Percentiles rank a stretch among this genome's conserved stretches.
phyloP scores from a whole-genome alignment of 73 alveolate genomes.

The Stentor coeruleus region DNA sequence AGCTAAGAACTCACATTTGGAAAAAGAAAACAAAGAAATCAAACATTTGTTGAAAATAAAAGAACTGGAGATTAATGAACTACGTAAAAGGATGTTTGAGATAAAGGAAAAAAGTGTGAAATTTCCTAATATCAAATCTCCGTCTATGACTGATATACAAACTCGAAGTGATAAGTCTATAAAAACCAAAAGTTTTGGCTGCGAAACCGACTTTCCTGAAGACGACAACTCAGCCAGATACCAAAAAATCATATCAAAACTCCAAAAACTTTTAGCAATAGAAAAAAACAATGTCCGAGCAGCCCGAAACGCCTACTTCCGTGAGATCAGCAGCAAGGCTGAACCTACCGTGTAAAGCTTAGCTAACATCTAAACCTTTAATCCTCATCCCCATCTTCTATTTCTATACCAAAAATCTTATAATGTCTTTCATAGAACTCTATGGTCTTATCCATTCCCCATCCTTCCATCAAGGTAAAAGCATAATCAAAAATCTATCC shows the following conservation, averaged over 20 bases:
- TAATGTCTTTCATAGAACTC: neutral
- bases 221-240: neutral
- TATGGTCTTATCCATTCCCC: neutral
- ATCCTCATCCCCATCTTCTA: too few relatives aligned
- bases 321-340: neutral
- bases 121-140: neutral
- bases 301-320: neutral
- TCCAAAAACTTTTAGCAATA: neutral
- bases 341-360: neutral
- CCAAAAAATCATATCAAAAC: neutral
- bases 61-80: neutral
- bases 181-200: neutral
- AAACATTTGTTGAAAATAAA: neutral
- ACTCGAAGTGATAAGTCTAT: neutral
- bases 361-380: neutral
- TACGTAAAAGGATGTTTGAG: neutral
- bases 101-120: neutral
- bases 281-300: slow-evolving; percentile 19
- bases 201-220: neutral
- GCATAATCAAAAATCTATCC: neutral
- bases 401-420: too few relatives aligned
- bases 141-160: neutral
- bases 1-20: neutral
- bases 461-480: neutral
- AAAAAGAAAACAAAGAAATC: neutral